Evolutionary conservation across 1,139 yeast species (phyloP), one percentile per base, ranked within the genome.

Genomic region (Geotrichum citri-aurantii): DNA sequence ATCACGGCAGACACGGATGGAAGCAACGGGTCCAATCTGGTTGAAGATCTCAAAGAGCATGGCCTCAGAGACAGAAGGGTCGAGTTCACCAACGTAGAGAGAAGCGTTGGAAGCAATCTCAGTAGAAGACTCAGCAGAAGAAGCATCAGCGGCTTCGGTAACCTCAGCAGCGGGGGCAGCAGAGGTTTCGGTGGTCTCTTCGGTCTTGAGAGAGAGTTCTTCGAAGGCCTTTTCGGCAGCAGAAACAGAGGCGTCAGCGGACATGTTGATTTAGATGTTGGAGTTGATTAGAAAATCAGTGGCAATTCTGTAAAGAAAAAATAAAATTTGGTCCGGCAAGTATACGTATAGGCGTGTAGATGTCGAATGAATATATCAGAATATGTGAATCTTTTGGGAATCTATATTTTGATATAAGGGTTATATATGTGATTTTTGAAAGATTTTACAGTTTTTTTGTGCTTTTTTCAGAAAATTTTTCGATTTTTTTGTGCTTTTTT

Each of bases 1-100:
- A 75, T 93, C 98, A 80, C 99, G 93, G 81, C 99, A 93, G 66
- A 93, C 97, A 80, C 98, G 91, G 76, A 93, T 92, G 64, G 97
- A 89, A 48, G 97, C 85, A 64, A 93, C 98, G 72, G 91, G 93
- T 67, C 99, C 99, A 70, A 93, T 82, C 72, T 91, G 93, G 68
- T 96, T 88, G 81, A 93, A 93, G 71, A 92, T 81, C 79, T 93
- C 99, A 75, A 89, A 93, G 73, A 93, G 84, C 71, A 87, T 82
- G 65, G 99, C 97, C 81, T 93, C 99, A 70, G 92, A 88, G 69
- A 93, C 96, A 59, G 88, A 77, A 67, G 93, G 89, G 77, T 90
- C 95, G 72, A 93, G 86, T 80, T 93, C 99, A 73, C 99, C 99
- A 73, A 93, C 98, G 77, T 95, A 95, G 71, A 95, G 84, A 58